Conservation (phyloP, 306 rosid genomes). For the Ziziphus jujuba region DNA sequence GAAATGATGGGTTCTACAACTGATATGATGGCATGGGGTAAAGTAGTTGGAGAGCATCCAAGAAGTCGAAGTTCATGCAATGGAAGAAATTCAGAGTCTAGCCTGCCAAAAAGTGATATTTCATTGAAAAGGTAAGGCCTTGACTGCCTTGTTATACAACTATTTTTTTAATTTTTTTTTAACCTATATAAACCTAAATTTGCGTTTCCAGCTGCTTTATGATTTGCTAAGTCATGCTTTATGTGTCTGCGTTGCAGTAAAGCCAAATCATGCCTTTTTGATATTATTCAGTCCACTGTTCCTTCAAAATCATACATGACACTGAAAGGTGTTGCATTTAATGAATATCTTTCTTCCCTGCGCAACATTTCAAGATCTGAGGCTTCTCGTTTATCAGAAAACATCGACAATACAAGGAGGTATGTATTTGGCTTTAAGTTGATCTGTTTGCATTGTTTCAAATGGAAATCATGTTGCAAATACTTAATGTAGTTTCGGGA, state of each 20-base stretch:
- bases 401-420: slow-evolving; percentile 53
- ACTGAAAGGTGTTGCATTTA: slow-evolving; percentile 46
- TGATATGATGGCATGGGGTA: slow-evolving; percentile 54
- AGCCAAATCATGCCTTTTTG: slow-evolving; percentile 40
- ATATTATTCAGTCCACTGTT: slow-evolving; percentile 47
- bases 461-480: slow-evolving; percentile 4
- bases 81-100: slow-evolving; percentile 34
- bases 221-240: not conserved
- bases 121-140: slow-evolving; percentile 44
- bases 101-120: slow-evolving; percentile 26
- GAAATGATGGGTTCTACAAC: slow-evolving; percentile 64
- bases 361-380: slow-evolving; percentile 73
- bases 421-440: slow-evolving; percentile 24
- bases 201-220: not conserved
- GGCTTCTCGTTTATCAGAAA: slow-evolving; percentile 53
- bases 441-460: slow-evolving; percentile 13
- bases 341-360: slow-evolving; percentile 71
- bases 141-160: slow-evolving; percentile 12
- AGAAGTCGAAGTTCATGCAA: slow-evolving; percentile 16
- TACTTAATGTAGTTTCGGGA: slow-evolving; percentile 24
- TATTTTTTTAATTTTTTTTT: not conserved
- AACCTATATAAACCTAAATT: not conserved
- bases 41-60: slow-evolving; percentile 45
- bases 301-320: slow-evolving; percentile 51
- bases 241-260: slow-evolving; percentile 40